Evolutionary conservation across 2,329 filamentous ascomycete genomes (phyloP), one percentile per base, ranked within the genome.

Genomic region (Aspergillus tanneri): DNA sequence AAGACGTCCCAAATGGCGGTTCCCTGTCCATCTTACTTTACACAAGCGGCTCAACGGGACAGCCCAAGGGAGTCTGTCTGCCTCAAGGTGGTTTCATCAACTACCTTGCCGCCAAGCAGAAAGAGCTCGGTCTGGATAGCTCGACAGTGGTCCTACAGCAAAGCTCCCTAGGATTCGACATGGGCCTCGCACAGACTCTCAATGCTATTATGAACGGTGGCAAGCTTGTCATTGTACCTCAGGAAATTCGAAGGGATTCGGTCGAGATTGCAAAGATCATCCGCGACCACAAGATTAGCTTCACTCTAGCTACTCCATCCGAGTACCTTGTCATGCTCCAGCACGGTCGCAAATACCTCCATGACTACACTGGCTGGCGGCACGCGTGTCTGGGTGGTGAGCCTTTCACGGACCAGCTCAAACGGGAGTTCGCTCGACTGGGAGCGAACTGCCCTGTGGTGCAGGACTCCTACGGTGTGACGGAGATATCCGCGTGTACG

Each of bases 81-180:
- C 7, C 25, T 4, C 28, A 43, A 14, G 5, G 25, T 2, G 18
- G 18, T 10, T 35, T 43, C 9, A 35, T 24, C 12, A 43, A 43
- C 21, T 43, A 24, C 12, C 18, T 43, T 4, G 40, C 40, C 5
- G 11, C 18, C 5, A 32, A 34, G 38, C 24, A 12, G 7, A 9
- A 22, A 28, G 23, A 30, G 16, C 38, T 43, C 8, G 28, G 28
- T 18, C 27, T 43, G 2, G 21, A 24, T 25, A 24, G 27, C 25
- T 24, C 36, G 5, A 25, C 12, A 5, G 27, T 27, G 3, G 27
- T 46, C 16, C 14, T 40, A 3, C 44, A 46, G 36, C 44, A 46
- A 19, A 46, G 44, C 44, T 46, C 44, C 6, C 25, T 41, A 5
- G 44, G 44, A 14, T 46, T 46, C 14, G 44, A 46, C 21, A 34